These are phyloP conservation scores for Poronia punctata DNA, from an alignment of 495 filamentous ascomycete species.

Conservation along the genomic window DNA sequence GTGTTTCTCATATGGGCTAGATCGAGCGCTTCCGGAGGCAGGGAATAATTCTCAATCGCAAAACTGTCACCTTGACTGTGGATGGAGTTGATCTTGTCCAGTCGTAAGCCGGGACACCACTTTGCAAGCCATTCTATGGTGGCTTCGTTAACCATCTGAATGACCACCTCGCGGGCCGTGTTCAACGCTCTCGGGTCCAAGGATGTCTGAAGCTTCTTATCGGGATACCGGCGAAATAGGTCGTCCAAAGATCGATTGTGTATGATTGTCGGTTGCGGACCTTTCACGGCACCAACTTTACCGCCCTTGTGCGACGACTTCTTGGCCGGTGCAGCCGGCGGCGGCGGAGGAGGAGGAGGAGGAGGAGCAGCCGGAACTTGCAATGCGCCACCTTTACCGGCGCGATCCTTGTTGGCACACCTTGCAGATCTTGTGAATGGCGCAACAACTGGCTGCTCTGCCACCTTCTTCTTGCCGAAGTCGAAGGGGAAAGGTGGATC, in stretches of 20 bases:
- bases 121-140: conserved; percentile 10
- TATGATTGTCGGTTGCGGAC: not conserved
- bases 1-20: not conserved
- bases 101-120: conserved; percentile 12
- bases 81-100: not conserved
- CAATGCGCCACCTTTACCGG: too few relatives aligned
- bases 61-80: not conserved
- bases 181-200: conserved; percentile 3
- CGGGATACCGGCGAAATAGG: conserved; percentile 9
- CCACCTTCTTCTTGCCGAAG: too few relatives aligned
- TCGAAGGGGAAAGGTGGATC: too few relatives aligned
- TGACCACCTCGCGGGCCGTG: not conserved
- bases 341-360: not conserved
- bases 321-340: too few relatives aligned
- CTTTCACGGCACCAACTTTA: not conserved
- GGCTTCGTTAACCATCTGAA: conserved; percentile 10
- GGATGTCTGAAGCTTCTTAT: conserved; percentile 4
- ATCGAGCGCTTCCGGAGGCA: conserved; percentile 14
- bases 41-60: not conserved
- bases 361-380: not conserved
- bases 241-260: conserved; percentile 6
- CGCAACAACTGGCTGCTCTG: too few relatives aligned
- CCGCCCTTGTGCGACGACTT: conserved; percentile 10
- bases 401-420: too few relatives aligned
- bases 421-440: too few relatives aligned